Evolutionary conservation across 441 rosid species (phyloP).

Genomic region (Macaranga tanarius): DNA sequence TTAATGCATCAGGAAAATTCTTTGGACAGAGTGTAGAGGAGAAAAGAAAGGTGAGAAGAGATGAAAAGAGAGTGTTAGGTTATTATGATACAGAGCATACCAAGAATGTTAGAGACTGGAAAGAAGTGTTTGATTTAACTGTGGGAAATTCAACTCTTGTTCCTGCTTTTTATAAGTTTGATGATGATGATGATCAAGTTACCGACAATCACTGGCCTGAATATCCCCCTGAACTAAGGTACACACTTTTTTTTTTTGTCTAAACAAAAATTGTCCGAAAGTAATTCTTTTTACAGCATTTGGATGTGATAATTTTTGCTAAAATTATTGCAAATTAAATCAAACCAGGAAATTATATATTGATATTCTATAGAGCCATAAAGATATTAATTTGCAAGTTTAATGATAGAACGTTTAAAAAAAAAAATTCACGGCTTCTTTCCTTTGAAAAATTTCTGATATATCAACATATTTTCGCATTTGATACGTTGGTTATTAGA

Average conservation of each 20-base stretch:
- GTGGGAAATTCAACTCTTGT: constrained; percentile 38
- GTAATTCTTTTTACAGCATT: too few relatives aligned
- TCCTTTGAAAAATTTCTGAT: too few relatives aligned
- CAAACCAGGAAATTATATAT: too few relatives aligned
- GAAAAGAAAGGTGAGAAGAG: constrained; percentile 50
- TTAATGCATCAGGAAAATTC: constrained; percentile 38
- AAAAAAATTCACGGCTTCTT: too few relatives aligned
- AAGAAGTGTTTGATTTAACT: constrained; percentile 59
- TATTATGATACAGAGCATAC: constrained; percentile 68
- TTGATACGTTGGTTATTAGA: too few relatives aligned
- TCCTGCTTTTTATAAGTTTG: constrained; percentile 47
- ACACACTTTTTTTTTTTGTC: too few relatives aligned
- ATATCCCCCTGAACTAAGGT: constrained; percentile 39
- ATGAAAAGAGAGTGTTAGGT: constrained; percentile 44
- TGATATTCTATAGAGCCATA: constrained; percentile 30
- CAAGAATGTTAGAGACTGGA: constrained; percentile 83
- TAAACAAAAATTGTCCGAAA: too few relatives aligned
- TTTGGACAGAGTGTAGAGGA: constrained; percentile 50
- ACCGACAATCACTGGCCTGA: constrained; percentile 59
- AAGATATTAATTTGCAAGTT: too few relatives aligned
- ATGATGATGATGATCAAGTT: constrained; percentile 35
- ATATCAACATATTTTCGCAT: too few relatives aligned
- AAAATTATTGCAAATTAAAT: too few relatives aligned
- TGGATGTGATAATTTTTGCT: too few relatives aligned
- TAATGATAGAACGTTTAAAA: too few relatives aligned